Evolutionary conservation across 2,329 filamentous ascomycete species (phyloP), one percentile per base, ranked within the genome.

Genomic region (Triangularia setosa): DNA sequence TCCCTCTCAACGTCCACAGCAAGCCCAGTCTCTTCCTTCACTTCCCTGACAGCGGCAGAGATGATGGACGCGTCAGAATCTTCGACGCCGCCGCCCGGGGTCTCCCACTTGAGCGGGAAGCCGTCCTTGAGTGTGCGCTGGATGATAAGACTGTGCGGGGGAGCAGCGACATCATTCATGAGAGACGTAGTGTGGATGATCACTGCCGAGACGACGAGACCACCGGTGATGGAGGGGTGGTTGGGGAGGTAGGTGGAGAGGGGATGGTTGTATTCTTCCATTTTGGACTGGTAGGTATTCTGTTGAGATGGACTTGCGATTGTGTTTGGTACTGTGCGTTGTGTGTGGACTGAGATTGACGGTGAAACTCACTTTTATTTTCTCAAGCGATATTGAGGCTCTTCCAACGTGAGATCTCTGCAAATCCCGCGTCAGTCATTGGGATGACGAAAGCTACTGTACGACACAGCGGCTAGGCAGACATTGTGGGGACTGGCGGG

Each of bases 71-170:
- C 12, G 54, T 70, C 69, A 18, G 58, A 40, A 2, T 5, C 1
- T 21, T 71, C 69, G 9, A 68, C 65, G 3, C 64, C 54, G n/a
- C 69, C 69, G 3, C 69, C 69, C 6, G 69, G 65, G 14, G 61
- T 65, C 52, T 71, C 69, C 68, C 68, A 71, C 2, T 64, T 30
- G 3, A 67, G 53, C 0, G 68, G 67, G 33, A 69, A 71, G 4
- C 68, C 69, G 52, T 71, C 69, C 2, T 65, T 67, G 3, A 68
- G 52, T 4, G 69, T 63, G 18, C 69, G 69, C 21, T 70, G 69
- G 55, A 71, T 61, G n/a, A 71, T 63, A 7, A 71, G 68, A 8
- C 63, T 60, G n/a, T 57, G 64, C 9, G 40, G 18, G 24, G 23
- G 27, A 2, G 25, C 2, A 28, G 5, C 30, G 2, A 14, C 33